phyloP scores from a whole-genome alignment of 306 rosid genomes.

The Cicer cuneatum region DNA sequence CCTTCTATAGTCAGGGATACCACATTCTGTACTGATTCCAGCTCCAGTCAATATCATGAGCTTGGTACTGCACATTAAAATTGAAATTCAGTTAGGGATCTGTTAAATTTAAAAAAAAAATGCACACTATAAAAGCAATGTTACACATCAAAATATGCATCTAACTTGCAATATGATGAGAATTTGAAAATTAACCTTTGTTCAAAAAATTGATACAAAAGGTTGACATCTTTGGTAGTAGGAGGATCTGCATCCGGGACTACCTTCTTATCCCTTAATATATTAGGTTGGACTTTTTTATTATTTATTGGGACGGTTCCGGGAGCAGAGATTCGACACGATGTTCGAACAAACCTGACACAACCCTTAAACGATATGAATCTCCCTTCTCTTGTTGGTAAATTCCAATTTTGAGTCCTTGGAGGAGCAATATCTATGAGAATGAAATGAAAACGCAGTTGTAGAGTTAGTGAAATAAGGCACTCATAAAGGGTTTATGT shows the following conservation, averaged over 20 bases:
- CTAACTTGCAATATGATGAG: neutral
- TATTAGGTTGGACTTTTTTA: slow-evolving; percentile 48
- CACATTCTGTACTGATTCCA: slow-evolving; percentile 95
- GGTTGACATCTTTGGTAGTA: slow-evolving; percentile 64
- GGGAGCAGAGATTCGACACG: slow-evolving; percentile 56
- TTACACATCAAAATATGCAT: slow-evolving; percentile 1
- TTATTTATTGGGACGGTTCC: slow-evolving; percentile 49
- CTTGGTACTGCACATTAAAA: slow-evolving; percentile 61
- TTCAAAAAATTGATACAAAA: slow-evolving; percentile 71
- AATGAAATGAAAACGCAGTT: neutral
- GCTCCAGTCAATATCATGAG: slow-evolving; percentile 86
- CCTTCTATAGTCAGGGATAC: slow-evolving; percentile 98
- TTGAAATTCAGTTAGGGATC: slow-evolving; percentile 36
- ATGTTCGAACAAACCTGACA: slow-evolving; percentile 61
- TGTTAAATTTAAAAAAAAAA: slow-evolving; percentile 9
- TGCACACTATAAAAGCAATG: slow-evolving; percentile 1
- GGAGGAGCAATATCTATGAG: slow-evolving; percentile 52
- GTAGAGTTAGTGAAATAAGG: slow-evolving; percentile 21
- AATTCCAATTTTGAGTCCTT: slow-evolving; percentile 47
- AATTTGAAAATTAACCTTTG: slow-evolving; percentile 57
- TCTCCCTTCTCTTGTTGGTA: slow-evolving; percentile 47
- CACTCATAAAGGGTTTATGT: neutral
- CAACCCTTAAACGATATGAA: slow-evolving; percentile 48
- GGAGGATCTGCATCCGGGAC: slow-evolving; percentile 93
- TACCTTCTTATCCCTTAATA: slow-evolving; percentile 61